A percentile compares a stretch with the other conserved stretches of the same genome.
Evolutionary conservation across 2,329 filamentous ascomycete species (phyloP).

Genomic region (Nothopassalora personata): DNA sequence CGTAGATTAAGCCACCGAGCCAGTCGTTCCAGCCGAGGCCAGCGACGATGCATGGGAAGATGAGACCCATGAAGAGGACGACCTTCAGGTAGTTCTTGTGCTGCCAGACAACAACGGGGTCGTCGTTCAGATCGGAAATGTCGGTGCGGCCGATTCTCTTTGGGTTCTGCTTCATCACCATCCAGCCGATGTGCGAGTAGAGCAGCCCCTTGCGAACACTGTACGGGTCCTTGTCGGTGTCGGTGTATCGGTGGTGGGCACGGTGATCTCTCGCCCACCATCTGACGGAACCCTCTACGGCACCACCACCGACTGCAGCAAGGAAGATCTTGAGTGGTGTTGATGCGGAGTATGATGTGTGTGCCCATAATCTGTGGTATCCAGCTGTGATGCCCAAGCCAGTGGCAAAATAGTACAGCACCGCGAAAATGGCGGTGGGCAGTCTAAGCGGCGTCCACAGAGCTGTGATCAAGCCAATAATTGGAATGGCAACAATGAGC

Average conservation of each 20-base stretch:
- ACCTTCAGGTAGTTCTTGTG: conserved; percentile 81
- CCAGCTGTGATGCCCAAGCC: conserved; percentile 45
- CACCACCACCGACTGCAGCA: conserved; percentile 73
- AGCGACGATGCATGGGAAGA: conserved; percentile 69
- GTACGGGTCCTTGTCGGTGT: conserved; percentile 88
- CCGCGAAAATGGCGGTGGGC: conserved; percentile 67
- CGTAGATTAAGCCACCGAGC: conserved; percentile 77
- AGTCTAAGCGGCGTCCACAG: conserved; percentile 71
- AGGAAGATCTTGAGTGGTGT: conserved; percentile 75
- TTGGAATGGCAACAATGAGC: conserved; percentile 72
- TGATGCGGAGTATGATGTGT: conserved; percentile 74
- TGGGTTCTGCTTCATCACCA: conserved; percentile 89
- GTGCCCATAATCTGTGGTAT: conserved; percentile 81
- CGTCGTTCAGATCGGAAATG: conserved; percentile 82
- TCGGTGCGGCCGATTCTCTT: conserved; percentile 84
- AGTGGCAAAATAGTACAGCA: conserved; percentile 78
- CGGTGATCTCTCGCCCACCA: conserved; percentile 88
- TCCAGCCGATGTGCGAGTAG: conserved; percentile 84
- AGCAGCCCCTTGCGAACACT: conserved; percentile 82
- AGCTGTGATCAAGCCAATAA: conserved; percentile 66
- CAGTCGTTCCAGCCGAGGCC: conserved; percentile 78
- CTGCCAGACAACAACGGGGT: conserved; percentile 79
- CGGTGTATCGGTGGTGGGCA: conserved; percentile 85
- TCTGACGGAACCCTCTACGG: conserved; percentile 77
- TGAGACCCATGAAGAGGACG: conserved; percentile 69